phyloP scores from a whole-genome alignment of 129 eudicot species.

The Heracleum sosnowskyi region DNA sequence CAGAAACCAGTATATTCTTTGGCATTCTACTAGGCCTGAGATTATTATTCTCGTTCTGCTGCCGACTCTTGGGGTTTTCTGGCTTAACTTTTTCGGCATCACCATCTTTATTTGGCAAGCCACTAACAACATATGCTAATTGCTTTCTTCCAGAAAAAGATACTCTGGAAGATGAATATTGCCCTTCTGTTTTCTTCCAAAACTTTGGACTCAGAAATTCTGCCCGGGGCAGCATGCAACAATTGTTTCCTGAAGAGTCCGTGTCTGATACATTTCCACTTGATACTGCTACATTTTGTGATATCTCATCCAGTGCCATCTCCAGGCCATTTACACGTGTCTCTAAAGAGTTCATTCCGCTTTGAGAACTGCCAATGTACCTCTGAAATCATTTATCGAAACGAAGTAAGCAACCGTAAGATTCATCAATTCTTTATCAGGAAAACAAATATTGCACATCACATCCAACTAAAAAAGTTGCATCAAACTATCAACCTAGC shows the following conservation, averaged over 20 bases:
- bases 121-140: slow-evolving; percentile 10
- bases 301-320: slow-evolving; percentile 73
- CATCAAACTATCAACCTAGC: not conserved
- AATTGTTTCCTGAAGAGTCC: slow-evolving; percentile 40
- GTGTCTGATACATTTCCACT: slow-evolving; percentile 47
- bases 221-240: slow-evolving; percentile 65
- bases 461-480: not conserved
- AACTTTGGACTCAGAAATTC: slow-evolving; percentile 88
- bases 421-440: not conserved
- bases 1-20: slow-evolving; percentile 13
- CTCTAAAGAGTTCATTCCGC: slow-evolving; percentile 78
- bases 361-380: slow-evolving; percentile 82
- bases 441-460: not conserved
- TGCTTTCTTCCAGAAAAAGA: slow-evolving; percentile 36
- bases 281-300: slow-evolving; percentile 60
- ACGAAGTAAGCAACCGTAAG: not conserved
- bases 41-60: slow-evolving; percentile 12
- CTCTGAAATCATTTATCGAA: slow-evolving; percentile 33
- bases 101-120: slow-evolving; percentile 18
- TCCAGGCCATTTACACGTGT: slow-evolving; percentile 93
- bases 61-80: slow-evolving; percentile 21
- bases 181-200: slow-evolving; percentile 78
- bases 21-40: slow-evolving; percentile 18
- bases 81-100: slow-evolving; percentile 20
- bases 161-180: slow-evolving; percentile 26